A percentile compares a stretch with the other conserved stretches of the same genome.
Conservation (phyloP, 2,329 filamentous ascomycete species). For the Aspergillus fijiensis region DNA sequence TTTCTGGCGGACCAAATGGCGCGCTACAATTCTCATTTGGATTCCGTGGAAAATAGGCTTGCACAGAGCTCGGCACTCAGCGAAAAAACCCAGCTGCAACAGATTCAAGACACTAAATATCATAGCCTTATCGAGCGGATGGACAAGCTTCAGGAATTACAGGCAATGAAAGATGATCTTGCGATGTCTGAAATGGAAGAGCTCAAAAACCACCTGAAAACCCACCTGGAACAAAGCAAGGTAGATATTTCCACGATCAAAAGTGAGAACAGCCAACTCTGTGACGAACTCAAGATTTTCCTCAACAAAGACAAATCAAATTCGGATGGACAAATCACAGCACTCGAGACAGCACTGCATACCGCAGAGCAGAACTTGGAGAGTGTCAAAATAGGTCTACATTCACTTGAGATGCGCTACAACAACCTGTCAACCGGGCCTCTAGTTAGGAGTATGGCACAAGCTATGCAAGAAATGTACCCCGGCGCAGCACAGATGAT, state of each 20-base stretch:
- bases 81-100: not conserved
- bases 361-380: conserved; percentile 12
- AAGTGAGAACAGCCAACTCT: not conserved
- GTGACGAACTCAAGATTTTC: not conserved
- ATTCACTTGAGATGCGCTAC: conserved; percentile 50
- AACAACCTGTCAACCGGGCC: conserved; percentile 48
- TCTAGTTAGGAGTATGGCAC: conserved; percentile 36
- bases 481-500: conserved; percentile 29
- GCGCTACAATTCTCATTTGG: not conserved
- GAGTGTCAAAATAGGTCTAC: conserved; percentile 25
- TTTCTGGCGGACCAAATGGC: not conserved
- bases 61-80: not conserved
- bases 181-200: conserved; percentile 22
- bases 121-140: conserved; percentile 7
- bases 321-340: conserved; percentile 3
- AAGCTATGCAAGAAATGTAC: conserved; percentile 37
- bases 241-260: not conserved
- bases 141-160: conserved; percentile 15
- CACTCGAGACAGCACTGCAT: conserved; percentile 3
- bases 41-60: not conserved
- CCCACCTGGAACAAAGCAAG: conserved; percentile 1
- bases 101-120: too few species aligned
- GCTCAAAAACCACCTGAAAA: conserved; percentile 13
- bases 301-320: not conserved
- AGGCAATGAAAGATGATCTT: conserved; percentile 24